Conservation (phyloP, 768 basidiomycete genomes). For the Boletus pseudopeckii region DNA sequence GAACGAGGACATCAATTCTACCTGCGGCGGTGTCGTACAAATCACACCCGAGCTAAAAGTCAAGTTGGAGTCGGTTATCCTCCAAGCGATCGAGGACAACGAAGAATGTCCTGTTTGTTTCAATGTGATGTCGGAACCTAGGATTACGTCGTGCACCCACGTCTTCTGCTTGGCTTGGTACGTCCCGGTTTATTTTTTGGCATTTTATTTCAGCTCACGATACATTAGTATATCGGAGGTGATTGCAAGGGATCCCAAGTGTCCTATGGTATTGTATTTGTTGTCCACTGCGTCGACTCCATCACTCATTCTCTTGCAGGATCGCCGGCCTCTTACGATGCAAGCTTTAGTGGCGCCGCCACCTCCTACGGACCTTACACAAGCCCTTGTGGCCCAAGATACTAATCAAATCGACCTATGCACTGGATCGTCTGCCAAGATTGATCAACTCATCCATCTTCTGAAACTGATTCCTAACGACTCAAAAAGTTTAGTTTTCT, state of each 20-base stretch:
- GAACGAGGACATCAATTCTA: slow-evolving; percentile 26
- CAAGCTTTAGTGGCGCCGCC: slow-evolving; percentile 60
- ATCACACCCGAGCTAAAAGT: slow-evolving; percentile 53
- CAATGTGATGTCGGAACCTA: slow-evolving; percentile 52
- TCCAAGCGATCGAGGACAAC: slow-evolving; percentile 70
- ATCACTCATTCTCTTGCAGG: slow-evolving; percentile 40
- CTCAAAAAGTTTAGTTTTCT: slow-evolving; percentile 86
- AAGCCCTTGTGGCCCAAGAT: slow-evolving; percentile 44
- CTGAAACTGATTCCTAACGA: slow-evolving; percentile 61
- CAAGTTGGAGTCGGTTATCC: slow-evolving; percentile 55
- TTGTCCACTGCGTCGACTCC: neutral
- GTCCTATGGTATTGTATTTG: slow-evolving; percentile 64
- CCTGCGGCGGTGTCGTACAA: slow-evolving; percentile 25
- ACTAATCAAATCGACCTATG: slow-evolving; percentile 41
- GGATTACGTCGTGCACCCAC: slow-evolving; percentile 74
- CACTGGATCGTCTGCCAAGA: slow-evolving; percentile 74
- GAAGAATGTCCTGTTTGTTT: slow-evolving; percentile 85
- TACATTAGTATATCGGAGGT: slow-evolving; percentile 60
- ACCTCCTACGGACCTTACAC: slow-evolving; percentile 67
- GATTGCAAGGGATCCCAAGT: slow-evolving; percentile 67
- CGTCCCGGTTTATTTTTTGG: slow-evolving; percentile 6
- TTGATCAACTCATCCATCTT: slow-evolving; percentile 74
- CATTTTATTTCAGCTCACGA: neutral
- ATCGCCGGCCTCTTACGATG: slow-evolving; percentile 59
- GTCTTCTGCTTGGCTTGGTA: slow-evolving; percentile 72